Percentiles rank a stretch among this genome's conserved stretches.
Evolutionary conservation across 129 eudicot genomes (phyloP).

Genomic region (Flaveria robusta): DNA sequence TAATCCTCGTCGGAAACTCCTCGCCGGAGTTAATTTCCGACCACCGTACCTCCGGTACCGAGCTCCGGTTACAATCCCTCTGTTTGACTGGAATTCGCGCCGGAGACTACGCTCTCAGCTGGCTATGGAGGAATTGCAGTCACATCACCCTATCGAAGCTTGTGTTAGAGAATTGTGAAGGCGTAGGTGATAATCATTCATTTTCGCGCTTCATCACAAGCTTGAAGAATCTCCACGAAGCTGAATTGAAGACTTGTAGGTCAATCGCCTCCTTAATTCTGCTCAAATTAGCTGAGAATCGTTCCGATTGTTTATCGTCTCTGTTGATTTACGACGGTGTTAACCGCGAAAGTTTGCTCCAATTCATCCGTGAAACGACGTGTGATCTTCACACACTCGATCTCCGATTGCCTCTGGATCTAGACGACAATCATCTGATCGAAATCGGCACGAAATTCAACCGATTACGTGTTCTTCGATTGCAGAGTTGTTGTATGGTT

Average conservation of each 20-base stretch:
- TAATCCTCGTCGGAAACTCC: conserved; percentile 24
- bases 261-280: conserved; percentile 45
- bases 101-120: conserved; percentile 49
- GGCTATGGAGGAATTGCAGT: conserved; percentile 63
- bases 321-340: conserved; percentile 71
- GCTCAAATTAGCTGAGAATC: conserved; percentile 42
- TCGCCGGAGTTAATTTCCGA: not conserved
- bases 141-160: conserved; percentile 40
- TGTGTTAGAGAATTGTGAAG: conserved; percentile 56
- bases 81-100: conserved; percentile 43
- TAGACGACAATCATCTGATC: conserved; percentile 54
- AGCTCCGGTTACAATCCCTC: conserved; percentile 41
- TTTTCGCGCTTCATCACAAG: conserved; percentile 36
- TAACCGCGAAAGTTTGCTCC: conserved; percentile 53
- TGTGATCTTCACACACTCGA: conserved; percentile 54
- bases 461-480: conserved; percentile 40
- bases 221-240: conserved; percentile 38
- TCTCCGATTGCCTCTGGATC: conserved; percentile 71
- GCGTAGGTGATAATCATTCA: conserved; percentile 48
- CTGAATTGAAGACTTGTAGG: conserved; percentile 62
- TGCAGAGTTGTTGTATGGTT: conserved; percentile 64
- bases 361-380: conserved; percentile 46
- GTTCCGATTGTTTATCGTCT: conserved; percentile 36
- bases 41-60: not conserved
- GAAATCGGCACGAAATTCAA: conserved; percentile 49